A percentile compares a stretch with the other conserved stretches of the same genome.
Evolutionary conservation across 2,329 filamentous ascomycete genomes (phyloP).

Genomic region (Aspergillus neoniger): DNA sequence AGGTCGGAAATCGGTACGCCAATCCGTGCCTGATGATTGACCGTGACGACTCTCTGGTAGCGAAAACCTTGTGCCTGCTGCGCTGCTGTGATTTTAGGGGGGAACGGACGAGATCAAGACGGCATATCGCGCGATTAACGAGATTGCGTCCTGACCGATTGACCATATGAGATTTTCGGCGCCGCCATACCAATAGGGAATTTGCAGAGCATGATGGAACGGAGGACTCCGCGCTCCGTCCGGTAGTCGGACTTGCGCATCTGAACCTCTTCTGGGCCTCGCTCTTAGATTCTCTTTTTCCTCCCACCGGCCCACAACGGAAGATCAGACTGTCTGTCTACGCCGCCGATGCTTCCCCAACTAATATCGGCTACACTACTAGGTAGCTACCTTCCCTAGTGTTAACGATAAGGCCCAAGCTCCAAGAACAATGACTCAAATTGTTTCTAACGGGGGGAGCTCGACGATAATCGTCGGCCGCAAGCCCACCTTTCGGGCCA

Average conservation of each 20-base stretch:
- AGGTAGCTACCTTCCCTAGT: background rate
- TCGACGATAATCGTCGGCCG: background rate
- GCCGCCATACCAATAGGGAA: background rate
- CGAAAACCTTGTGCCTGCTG: background rate
- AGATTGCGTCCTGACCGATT: background rate
- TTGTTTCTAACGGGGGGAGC: background rate
- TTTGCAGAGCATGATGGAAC: background rate
- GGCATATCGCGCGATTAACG: constrained; percentile 3
- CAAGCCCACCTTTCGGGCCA: too few species aligned
- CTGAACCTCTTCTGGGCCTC: background rate
- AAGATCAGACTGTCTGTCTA: constrained; percentile 1
- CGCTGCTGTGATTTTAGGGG: background rate
- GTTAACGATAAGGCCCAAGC: constrained; percentile 1
- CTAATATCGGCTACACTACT: constrained; percentile 1
- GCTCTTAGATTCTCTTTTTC: too few species aligned
- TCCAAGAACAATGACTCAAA: background rate
- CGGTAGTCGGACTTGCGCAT: constrained; percentile 3
- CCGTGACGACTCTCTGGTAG: background rate
- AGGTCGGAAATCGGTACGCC: constrained; percentile 3
- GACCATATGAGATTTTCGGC: background rate
- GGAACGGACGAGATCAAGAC: background rate
- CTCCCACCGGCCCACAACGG: constrained; percentile 1
- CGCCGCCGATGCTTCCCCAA: background rate
- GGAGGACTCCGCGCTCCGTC: constrained; percentile 5
- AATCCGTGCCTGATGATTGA: background rate